Evolutionary conservation across 345 rosid genomes (phyloP).

Genomic region (Rhodamnia argentea): DNA sequence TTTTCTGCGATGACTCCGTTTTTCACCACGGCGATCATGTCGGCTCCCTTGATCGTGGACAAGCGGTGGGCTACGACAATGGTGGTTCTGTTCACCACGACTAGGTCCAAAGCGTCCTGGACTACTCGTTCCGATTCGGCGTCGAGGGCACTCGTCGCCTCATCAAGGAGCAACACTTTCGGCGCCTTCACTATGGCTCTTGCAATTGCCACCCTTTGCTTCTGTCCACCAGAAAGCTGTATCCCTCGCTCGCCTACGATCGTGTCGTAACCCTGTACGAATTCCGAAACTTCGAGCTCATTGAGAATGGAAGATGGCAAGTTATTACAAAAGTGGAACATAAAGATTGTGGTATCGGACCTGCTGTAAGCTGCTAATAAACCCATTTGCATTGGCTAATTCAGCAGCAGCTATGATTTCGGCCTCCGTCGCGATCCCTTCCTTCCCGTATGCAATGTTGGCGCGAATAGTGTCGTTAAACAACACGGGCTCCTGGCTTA

Average conservation of each 20-base stretch:
- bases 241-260: constrained; percentile 65
- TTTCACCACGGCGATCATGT: constrained; percentile 50
- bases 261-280: constrained; percentile 53
- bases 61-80: constrained; percentile 57
- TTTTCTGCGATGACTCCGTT: constrained; percentile 51
- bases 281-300: background rate
- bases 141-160: constrained; percentile 69
- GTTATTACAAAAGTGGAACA: background rate
- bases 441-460: constrained; percentile 70
- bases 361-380: constrained; percentile 46
- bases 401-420: constrained; percentile 60
- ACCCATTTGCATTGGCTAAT: constrained; percentile 57
- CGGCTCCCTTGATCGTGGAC: constrained; percentile 54
- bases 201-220: constrained; percentile 72
- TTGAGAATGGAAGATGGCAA: background rate
- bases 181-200: constrained; percentile 67
- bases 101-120: constrained; percentile 58
- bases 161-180: constrained; percentile 52
- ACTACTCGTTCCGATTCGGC: constrained; percentile 66
- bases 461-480: constrained; percentile 54
- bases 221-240: constrained; percentile 72
- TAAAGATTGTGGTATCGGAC: constrained; percentile 2
- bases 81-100: constrained; percentile 50
- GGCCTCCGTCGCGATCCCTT: constrained; percentile 35
- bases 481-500: constrained; percentile 59